Percentiles rank a stretch among this genome's conserved stretches.
Evolutionary conservation across 495 filamentous ascomycete genomes (phyloP).

Genomic region (Cudoniella acicularis): DNA sequence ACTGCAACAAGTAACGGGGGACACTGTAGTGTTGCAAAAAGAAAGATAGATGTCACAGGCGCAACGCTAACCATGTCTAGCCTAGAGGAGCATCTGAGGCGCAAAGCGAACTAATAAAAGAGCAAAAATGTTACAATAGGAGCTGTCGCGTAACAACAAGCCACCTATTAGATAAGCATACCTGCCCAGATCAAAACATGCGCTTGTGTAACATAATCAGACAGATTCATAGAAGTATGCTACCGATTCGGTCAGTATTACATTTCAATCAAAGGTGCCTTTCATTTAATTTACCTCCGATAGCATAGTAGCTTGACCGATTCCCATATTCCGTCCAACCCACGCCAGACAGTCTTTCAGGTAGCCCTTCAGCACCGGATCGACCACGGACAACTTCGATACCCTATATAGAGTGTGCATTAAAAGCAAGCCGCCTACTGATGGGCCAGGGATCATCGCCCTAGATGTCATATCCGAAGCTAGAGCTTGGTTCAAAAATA

Average conservation of each 20-base stretch:
- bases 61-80: not conserved
- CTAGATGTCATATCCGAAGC: not conserved
- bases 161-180: not conserved
- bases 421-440: conserved; percentile 6
- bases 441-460: not conserved
- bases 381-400: not conserved
- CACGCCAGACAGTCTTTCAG: conserved; percentile 1
- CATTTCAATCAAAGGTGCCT: not conserved
- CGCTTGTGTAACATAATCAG: conserved; percentile 1
- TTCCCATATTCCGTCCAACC: conserved; percentile 2
- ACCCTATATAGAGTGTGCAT: conserved; percentile 2
- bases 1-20: no score
- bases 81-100: not conserved
- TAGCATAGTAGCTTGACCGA: conserved; percentile 4
- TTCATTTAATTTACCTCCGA: not conserved
- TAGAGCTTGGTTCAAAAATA: not conserved
- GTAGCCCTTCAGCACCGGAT: not conserved
- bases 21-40: no score
- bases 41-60: not conserved
- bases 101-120: not conserved
- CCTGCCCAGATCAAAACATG: conserved; percentile 4
- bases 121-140: not conserved
- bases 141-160: not conserved
- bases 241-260: not conserved
- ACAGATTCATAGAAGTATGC: not conserved